A percentile compares a stretch with the other conserved stretches of the same genome.
Conservation (phyloP, 208 protist species). For the Herpetomonas muscarum region DNA sequence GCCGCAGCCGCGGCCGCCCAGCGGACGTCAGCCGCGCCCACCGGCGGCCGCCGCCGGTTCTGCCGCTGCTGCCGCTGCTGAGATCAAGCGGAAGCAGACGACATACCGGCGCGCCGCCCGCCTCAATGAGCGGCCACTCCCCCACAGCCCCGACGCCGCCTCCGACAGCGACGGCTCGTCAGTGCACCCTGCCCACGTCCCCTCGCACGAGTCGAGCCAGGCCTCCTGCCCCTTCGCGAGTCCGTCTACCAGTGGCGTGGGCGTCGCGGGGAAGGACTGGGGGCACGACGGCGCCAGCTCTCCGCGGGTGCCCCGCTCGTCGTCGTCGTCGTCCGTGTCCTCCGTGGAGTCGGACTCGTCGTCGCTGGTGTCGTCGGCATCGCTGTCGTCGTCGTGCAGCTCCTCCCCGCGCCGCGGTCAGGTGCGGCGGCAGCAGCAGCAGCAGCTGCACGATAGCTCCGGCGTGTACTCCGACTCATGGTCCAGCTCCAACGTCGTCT, state of each 20-base stretch:
- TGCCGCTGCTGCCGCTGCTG: constrained; percentile 9
- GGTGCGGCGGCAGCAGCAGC: constrained; percentile 20
- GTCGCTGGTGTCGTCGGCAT: no score
- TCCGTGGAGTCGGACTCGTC: no score
- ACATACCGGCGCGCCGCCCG: not conserved
- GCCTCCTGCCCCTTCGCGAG: no score
- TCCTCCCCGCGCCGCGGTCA: constrained; percentile 22
- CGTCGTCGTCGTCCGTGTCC: no score
- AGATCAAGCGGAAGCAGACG: not conserved
- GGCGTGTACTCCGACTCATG: no score
- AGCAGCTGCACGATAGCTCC: constrained; percentile 10
- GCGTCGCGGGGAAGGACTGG: no score
- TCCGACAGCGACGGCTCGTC: not conserved
- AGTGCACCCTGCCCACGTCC: no score
- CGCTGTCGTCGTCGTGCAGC: constrained; percentile 28
- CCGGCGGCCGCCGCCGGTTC: constrained; percentile 28
- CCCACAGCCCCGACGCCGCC: not conserved
- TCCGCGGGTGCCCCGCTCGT: no score
- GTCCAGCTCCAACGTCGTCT: no score
- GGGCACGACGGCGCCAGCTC: no score
- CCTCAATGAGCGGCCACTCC: constrained; percentile 2
- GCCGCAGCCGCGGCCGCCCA: constrained; percentile 1
- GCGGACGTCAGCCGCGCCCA: constrained; percentile 16
- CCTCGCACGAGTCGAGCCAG: no score
- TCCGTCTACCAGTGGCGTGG: no score